phyloP scores from a whole-genome alignment of 768 basidiomycete genomes.

The Phlebiopsis gigantea region DNA sequence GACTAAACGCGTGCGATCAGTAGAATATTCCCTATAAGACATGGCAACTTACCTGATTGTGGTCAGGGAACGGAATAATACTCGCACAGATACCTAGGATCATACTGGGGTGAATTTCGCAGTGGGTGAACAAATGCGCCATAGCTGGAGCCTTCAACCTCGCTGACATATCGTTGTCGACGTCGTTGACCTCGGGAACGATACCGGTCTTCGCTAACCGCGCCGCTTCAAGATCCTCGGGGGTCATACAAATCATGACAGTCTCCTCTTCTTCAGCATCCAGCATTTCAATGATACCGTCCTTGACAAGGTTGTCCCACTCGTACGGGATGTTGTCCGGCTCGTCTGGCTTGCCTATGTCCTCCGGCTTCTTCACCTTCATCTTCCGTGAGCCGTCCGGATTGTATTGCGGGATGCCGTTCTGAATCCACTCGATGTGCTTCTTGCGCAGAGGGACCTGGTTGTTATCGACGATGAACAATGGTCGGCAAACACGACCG shows the following conservation, averaged over 20 bases:
- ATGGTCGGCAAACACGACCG: slow-evolving; percentile 92
- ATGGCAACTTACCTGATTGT: slow-evolving; percentile 74
- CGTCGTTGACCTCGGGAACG: slow-evolving; percentile 50
- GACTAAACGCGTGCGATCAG: slow-evolving; percentile 61
- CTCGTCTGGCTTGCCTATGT: slow-evolving; percentile 58
- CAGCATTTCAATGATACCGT: slow-evolving; percentile 87
- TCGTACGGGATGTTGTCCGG: slow-evolving; percentile 53
- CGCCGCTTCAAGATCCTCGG: slow-evolving; percentile 89
- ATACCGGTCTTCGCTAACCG: slow-evolving; percentile 57
- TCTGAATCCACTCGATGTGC: slow-evolving; percentile 47
- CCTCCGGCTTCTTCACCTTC: slow-evolving; percentile 60
- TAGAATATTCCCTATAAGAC: not conserved
- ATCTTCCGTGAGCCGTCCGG: slow-evolving; percentile 54
- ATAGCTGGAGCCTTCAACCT: slow-evolving; percentile 81
- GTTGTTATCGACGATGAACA: slow-evolving; percentile 95
- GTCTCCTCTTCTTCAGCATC: slow-evolving; percentile 99
- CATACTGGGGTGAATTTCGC: slow-evolving; percentile 99
- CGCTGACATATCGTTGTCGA: slow-evolving; percentile 80
- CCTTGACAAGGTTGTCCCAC: slow-evolving; percentile 82
- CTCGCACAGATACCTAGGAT: slow-evolving; percentile 97
- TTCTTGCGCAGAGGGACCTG: slow-evolving; percentile 79
- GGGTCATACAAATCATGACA: slow-evolving; percentile 99
- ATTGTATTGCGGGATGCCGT: slow-evolving; percentile 23
- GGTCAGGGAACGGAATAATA: slow-evolving; percentile 99
- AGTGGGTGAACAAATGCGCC: slow-evolving; percentile 95